These are phyloP conservation scores for Stachybotrys echinatus DNA, from an alignment of 2,329 filamentous ascomycete genomes.

Conservation along the genomic window DNA sequence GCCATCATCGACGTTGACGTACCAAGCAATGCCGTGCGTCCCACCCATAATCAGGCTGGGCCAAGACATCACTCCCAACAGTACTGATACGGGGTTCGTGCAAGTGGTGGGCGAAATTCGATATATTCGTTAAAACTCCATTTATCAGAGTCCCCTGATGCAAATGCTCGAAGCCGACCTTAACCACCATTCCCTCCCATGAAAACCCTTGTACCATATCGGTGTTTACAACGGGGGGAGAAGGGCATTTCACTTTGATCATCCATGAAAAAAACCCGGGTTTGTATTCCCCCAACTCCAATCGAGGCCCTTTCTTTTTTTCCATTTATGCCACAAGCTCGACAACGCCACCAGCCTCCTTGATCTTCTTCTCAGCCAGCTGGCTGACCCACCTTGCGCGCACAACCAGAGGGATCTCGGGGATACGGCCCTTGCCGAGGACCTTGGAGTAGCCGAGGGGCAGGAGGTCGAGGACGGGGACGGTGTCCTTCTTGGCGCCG, in stretches of 20 bases:
- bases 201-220: slow-evolving; percentile 5
- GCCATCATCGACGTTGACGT: no score
- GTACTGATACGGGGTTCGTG: not conserved
- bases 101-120: slow-evolving; percentile 25
- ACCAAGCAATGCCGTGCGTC: no score
- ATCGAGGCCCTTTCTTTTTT: slow-evolving; percentile 8
- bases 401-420: slow-evolving; percentile 88
- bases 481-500: slow-evolving; percentile 78
- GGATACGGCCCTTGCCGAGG: slow-evolving; percentile 95
- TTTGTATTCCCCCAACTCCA: not conserved
- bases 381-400: slow-evolving; percentile 92
- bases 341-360: slow-evolving; percentile 90
- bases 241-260: slow-evolving; percentile 7
- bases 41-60: no score
- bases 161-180: slow-evolving; percentile 36
- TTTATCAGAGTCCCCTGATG: slow-evolving; percentile 31
- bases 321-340: slow-evolving; percentile 78
- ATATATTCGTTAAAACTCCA: slow-evolving; percentile 35
- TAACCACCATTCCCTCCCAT: slow-evolving; percentile 16
- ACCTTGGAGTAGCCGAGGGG: slow-evolving; percentile 97
- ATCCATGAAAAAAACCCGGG: slow-evolving; percentile 14
- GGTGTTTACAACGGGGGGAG: not conserved
- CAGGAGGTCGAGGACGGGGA: slow-evolving; percentile 96
- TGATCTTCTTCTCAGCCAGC: slow-evolving; percentile 98
- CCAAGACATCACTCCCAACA: not conserved